Conservation (phyloP, 2,329 filamentous ascomycete genomes). For the Pseudocercospora fijiensis region DNA sequence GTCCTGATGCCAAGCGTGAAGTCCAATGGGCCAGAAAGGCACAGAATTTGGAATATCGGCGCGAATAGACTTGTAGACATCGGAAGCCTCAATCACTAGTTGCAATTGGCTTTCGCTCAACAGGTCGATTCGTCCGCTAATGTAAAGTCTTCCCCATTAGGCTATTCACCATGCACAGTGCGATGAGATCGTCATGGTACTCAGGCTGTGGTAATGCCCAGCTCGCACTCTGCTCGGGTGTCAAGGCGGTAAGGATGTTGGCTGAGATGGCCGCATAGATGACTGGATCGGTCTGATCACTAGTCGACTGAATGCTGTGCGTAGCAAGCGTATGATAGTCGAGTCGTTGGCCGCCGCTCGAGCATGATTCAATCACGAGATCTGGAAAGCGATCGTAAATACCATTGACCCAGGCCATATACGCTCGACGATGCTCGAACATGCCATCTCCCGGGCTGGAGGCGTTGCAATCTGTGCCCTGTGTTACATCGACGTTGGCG, state of each 20-base stretch:
- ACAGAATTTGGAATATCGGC: not conserved
- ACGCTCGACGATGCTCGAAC: constrained; percentile 9
- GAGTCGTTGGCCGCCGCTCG: constrained; percentile 9
- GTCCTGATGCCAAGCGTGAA: not conserved
- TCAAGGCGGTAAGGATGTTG: not conserved
- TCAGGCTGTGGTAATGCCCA: not conserved
- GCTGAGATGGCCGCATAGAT: not conserved
- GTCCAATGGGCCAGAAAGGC: not conserved
- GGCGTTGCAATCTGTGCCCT: constrained; percentile 3
- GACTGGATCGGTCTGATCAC: not conserved
- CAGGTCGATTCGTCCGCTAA: not conserved
- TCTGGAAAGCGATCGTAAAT: constrained; percentile 31
- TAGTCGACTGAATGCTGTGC: not conserved
- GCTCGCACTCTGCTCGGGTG: not conserved
- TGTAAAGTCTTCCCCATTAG: not conserved
- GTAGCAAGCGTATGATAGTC: not conserved
- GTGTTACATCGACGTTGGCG: constrained; percentile 10
- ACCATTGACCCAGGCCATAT: constrained; percentile 4
- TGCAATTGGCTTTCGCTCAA: not conserved
- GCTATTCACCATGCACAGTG: not conserved
- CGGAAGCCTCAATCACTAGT: not conserved
- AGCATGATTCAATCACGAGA: constrained; percentile 5
- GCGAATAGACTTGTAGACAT: not conserved
- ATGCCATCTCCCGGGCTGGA: not conserved
- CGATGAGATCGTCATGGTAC: not conserved